These are phyloP conservation scores for Colletotrichum falcatum DNA, from an alignment of 2,329 filamentous ascomycete genomes.

Conservation along the genomic window DNA sequence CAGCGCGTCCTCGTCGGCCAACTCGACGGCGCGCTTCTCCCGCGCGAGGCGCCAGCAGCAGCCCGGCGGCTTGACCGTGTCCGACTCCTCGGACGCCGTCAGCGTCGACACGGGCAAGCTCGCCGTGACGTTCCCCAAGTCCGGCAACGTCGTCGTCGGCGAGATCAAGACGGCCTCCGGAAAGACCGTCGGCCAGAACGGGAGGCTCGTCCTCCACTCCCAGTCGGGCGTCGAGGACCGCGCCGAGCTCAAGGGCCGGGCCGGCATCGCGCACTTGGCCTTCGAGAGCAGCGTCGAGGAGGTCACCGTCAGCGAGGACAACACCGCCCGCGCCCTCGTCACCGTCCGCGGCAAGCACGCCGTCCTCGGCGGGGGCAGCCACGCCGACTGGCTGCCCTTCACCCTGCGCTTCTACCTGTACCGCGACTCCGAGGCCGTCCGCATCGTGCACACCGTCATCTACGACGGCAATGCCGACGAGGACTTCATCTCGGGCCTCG, in stretches of 20 bases:
- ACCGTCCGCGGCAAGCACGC: slow-evolving; percentile 56
- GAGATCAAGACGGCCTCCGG: slow-evolving; percentile 55
- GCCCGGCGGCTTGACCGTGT: slow-evolving; percentile 44
- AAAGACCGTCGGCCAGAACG: slow-evolving; percentile 58
- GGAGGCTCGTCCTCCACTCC: slow-evolving; percentile 64
- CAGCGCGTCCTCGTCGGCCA: slow-evolving; percentile 40
- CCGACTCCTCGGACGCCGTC: slow-evolving; percentile 45
- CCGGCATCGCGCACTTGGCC: slow-evolving; percentile 54
- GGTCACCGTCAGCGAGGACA: slow-evolving; percentile 59
- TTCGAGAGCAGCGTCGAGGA: slow-evolving; percentile 65
- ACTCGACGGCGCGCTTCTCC: slow-evolving; percentile 44
- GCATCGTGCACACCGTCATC: slow-evolving; percentile 66
- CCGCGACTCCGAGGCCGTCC: slow-evolving; percentile 65
- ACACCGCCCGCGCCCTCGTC: slow-evolving; percentile 59
- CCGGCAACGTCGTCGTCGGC: slow-evolving; percentile 54
- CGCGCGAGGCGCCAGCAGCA: slow-evolving; percentile 46
- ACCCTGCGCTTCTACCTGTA: slow-evolving; percentile 70
- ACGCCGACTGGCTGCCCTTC: slow-evolving; percentile 65
- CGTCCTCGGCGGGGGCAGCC: slow-evolving; percentile 47
- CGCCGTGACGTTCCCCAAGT: slow-evolving; percentile 56
- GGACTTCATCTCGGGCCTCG: slow-evolving; percentile 66
- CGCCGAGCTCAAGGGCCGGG: slow-evolving; percentile 51
- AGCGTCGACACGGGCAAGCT: slow-evolving; percentile 60
- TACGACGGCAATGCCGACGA: slow-evolving; percentile 62
- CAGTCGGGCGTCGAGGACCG: slow-evolving; percentile 60